Base-by-base conservation (phyloP, 345 rosid species). In the Mallotus nudiflorus region DNA sequence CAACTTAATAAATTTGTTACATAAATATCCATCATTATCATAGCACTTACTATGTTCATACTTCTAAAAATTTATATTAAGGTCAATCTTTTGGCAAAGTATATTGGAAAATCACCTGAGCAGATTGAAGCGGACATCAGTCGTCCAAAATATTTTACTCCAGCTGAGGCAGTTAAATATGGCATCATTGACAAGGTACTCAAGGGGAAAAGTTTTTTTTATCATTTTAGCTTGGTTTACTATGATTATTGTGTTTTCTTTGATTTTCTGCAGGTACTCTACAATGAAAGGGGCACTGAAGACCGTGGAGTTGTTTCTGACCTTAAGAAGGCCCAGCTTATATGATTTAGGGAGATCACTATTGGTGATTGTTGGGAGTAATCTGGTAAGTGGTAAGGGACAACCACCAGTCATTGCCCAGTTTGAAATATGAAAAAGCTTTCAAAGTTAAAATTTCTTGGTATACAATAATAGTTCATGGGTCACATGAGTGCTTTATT, bases 171-270 rank as follows among this genome's bases (percentile, higher is more conserved):
- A 28, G 87, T 95, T 82, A 97, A 90, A 83, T 92, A 92, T 56
- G 97, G 97, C 74, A 84, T 92, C 86, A 90, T 93, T 65, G 99
- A 92, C 80, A 90, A 90, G 96, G 97, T 73, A 37, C 8, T 31
- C 11, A 2, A 5, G 67, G 73, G 69, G 44, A 67, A 61, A 42
- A 16, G 39, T 51, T 59, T 1, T 28, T 61, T 68, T n/a, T n/a
- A n/a, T n/a, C 3, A 8, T 42, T 25, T 55, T 25, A 18, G 18
- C 28, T 52, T 53, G 37, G 49, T 33, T 54, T 31, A 53, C 49
- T 58, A 44, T 31, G 35, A 57, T 56, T 61, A 28, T 62, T 27
- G 25, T 64, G 66, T 18, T 64, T 48, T 62, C 49, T 39, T 27
- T 67, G 66, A 66, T 33, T 67, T 64, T 61, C 53, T 74, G 64